Base-by-base conservation (phyloP, 2,329 filamentous ascomycete genomes). In the Diplocarpon rosae region DNA sequence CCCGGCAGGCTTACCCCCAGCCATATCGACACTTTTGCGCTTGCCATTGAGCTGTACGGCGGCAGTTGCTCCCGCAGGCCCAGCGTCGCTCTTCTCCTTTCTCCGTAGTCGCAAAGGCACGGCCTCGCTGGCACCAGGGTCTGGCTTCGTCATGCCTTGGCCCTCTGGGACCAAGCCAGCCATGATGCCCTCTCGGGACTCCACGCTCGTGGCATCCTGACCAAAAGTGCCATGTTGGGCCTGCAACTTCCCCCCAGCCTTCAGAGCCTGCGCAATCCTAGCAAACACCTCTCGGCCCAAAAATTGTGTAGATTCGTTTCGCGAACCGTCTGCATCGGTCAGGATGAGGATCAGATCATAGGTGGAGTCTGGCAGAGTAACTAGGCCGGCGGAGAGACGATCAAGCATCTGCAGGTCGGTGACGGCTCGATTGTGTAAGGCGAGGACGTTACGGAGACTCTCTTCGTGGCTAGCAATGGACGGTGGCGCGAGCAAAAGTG, bases 371-470 rank as follows among this genome's bases (percentile, higher is more conserved):
- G 89, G 83, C 0, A 98, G 78, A 7, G 79, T 70, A 46, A 92
- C 85, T 31, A 95, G 72, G 50, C 87, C 87, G 30, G 85, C 76
- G 1, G 85, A 79, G 33, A 98, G 76, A 41, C 92, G 86, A 68
- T 98, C 92, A 50, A 98, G 83, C 92, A 98, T 98, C 65, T 96
- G 92, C 42, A 98, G 73, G 62, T 98, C 92, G 50, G 88, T 90
- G 37, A 75, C 70, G 52, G 73, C 69, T 60, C 87, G 82, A 63
- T 92, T 80, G 68, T 86, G 80, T 46, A 78, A 70, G 47, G 78
- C 71, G 58, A 94, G 76, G 50, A 92, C 71, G 54, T 70, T 69
- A 52, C 78, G 75, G 53, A 96, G 73, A 57, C 79, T 79, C 54
- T 86, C 81, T 55, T 89, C 85, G 65, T 94, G 83, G 44, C 86